Conservation (phyloP, 2,329 filamentous ascomycete species). For the Pseudogymnoascus sp. region DNA sequence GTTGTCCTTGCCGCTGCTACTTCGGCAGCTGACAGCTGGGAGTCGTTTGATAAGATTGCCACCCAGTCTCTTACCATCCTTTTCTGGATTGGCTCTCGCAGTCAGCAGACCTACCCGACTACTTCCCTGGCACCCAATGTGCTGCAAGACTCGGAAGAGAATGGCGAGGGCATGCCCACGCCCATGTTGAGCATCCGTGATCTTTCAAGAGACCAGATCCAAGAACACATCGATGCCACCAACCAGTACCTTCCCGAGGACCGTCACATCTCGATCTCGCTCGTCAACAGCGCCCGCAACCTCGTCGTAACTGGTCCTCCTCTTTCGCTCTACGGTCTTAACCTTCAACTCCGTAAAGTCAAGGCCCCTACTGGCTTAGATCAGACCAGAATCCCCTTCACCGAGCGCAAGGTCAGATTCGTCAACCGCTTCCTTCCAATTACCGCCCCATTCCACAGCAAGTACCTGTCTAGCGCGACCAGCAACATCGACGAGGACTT, state of each 20-base stretch:
- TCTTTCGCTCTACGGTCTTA: constrained; percentile 91
- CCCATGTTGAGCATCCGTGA: constrained; percentile 98
- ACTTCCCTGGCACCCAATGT: constrained; percentile 88
- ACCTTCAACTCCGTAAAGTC: constrained; percentile 88
- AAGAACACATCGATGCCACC: constrained; percentile 93
- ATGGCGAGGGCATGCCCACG: constrained; percentile 89
- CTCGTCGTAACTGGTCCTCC: constrained; percentile 95
- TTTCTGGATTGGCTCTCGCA: constrained; percentile 97
- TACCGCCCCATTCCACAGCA: constrained; percentile 96
- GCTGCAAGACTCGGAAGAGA: constrained; percentile 84
- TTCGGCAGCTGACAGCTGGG: constrained; percentile 85
- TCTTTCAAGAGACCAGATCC: constrained; percentile 75
- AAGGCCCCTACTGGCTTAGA: constrained; percentile 97
- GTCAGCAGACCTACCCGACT: constrained; percentile 92
- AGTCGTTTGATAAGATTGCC: constrained; percentile 74
- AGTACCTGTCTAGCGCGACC: constrained; percentile 77
- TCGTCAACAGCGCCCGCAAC: constrained; percentile 94
- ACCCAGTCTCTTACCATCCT: constrained; percentile 80
- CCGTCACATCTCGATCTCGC: constrained; percentile 86
- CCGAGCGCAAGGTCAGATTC: constrained; percentile 91
- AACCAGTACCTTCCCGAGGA: constrained; percentile 92
- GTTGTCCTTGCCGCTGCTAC: constrained; percentile 89
- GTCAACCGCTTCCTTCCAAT: constrained; percentile 96
- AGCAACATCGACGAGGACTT: constrained; percentile 79
- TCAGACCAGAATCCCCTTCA: constrained; percentile 88